Base-by-base conservation (phyloP, 129 eudicot genomes). In the Pseudognaphalium luteoalbum region DNA sequence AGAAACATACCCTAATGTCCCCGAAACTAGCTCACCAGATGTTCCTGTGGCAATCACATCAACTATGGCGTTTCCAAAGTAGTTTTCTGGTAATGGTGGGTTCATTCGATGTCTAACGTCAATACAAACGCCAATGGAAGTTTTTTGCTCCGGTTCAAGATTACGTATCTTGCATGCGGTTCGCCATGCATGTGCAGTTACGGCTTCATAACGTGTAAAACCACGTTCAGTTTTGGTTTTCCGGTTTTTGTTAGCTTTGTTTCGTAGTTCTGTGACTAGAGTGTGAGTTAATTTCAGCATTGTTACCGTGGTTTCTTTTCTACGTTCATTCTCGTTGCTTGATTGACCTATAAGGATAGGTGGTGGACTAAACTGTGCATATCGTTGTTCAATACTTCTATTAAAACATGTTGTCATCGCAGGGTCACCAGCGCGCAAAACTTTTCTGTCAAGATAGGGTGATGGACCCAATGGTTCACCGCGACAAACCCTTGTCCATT, bases 111-210 rank as follows among this genome's bases (percentile, higher is more conserved):
- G 76, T 66, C 93, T 79, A 19, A 76, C 22, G 14, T 88, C 87
- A 0, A 88, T 75, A 21, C 78, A 70, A 5, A 87, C 35, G 0
- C 83, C 81, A 3, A 86, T 20, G 2, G 65, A 33, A 4, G 93
- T 83, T 44, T 75, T 64, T 4, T 87, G 93, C 19, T 84, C 76
- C 15, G 66, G 68, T 33, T 61, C 57, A n/a, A 73, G 89, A 28
- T 64, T 73, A 4, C 96, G 82, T 6, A 85, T 85, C 71, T 74
- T 83, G 73, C 87, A 83, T 17, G 87, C 83, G 4, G 83, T 77
- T 70, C 86, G 81, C 96, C 96, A 90, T 71, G 83, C 74, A 68
- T 90, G 96, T 6, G 83, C 91, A 0, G 92, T 74, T 22, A 87
- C 59, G 0, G 28, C 84, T 75, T 90, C 92, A 20, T 85, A 89